These are phyloP conservation scores for Hygrophorus pudorinus DNA, from an alignment of 768 basidiomycete genomes.

Conservation along the genomic window DNA sequence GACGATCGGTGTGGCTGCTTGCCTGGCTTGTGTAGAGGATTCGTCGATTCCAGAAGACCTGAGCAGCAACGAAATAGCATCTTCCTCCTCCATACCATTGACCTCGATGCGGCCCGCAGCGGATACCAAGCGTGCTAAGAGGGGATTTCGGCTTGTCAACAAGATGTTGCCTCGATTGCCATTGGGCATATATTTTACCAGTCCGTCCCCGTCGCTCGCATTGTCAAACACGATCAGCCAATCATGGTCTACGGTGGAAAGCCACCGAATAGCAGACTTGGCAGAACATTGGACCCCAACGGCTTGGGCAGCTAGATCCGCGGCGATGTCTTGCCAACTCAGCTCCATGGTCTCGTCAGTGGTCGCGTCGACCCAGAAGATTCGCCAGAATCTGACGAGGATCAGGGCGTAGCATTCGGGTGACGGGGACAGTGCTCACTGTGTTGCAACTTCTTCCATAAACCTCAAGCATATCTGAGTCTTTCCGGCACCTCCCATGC, in stretches of 20 bases:
- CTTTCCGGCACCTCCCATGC: background rate
- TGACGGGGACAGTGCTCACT: background rate
- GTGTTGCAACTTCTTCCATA: background rate
- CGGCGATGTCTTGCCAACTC: constrained; percentile 7
- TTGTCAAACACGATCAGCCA: constrained; percentile 17
- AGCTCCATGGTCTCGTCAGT: constrained; percentile 8
- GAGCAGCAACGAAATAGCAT: constrained; percentile 12
- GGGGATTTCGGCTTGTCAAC: constrained; percentile 11
- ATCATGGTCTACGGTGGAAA: constrained; percentile 8
- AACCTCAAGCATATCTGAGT: background rate
- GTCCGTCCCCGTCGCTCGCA: constrained; percentile 12
- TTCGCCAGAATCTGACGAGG: constrained; percentile 10
- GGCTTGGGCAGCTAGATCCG: background rate
- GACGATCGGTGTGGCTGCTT: constrained; percentile 9
- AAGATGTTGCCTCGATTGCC: constrained; percentile 13
- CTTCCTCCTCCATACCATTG: constrained; percentile 10
- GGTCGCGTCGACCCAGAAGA: constrained; percentile 18
- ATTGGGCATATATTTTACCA: constrained; percentile 9
- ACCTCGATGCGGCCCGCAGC: constrained; percentile 4
- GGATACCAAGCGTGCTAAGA: constrained; percentile 5
- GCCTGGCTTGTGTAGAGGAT: background rate
- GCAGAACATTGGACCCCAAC: constrained; percentile 1
- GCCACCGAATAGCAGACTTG: constrained; percentile 7
- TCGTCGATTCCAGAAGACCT: constrained; percentile 6
- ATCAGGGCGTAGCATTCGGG: background rate